Conservation (phyloP, 441 rosid species). For the Francoa sonchifolia region DNA sequence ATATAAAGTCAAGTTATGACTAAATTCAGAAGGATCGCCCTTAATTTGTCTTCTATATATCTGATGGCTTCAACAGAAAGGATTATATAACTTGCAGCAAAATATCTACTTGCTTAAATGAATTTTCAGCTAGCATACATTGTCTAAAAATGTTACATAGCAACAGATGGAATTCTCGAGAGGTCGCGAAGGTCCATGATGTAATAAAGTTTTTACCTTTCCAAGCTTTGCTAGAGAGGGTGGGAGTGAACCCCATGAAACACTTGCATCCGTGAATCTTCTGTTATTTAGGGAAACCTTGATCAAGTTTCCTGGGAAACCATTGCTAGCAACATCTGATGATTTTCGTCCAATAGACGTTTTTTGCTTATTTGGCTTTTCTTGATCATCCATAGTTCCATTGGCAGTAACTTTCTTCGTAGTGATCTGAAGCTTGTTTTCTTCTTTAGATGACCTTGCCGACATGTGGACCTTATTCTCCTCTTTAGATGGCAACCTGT, state of each 20-base stretch:
- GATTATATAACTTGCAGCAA: no score
- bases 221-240: constrained; percentile 78
- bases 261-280: constrained; percentile 53
- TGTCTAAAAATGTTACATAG: no score
- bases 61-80: no score
- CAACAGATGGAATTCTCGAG: no score
- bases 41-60: no score
- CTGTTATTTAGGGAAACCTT: constrained; percentile 49
- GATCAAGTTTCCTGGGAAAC: constrained; percentile 57
- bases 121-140: no score
- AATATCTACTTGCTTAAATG: no score
- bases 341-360: constrained; percentile 34
- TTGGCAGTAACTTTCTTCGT: constrained; percentile 36
- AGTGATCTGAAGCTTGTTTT: constrained; percentile 27
- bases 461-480: constrained; percentile 36
- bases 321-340: constrained; percentile 30
- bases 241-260: constrained; percentile 72
- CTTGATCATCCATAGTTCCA: constrained; percentile 42
- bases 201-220: constrained; percentile 71
- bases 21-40: no score
- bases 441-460: constrained; percentile 47
- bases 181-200: no score
- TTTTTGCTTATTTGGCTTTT: constrained; percentile 32
- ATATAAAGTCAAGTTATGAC: no score
- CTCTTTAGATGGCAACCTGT: constrained; percentile 43